Evolutionary conservation across 1,284 basidiomycete genomes (phyloP).

Genomic region (Fomitopsis schrenkii): DNA sequence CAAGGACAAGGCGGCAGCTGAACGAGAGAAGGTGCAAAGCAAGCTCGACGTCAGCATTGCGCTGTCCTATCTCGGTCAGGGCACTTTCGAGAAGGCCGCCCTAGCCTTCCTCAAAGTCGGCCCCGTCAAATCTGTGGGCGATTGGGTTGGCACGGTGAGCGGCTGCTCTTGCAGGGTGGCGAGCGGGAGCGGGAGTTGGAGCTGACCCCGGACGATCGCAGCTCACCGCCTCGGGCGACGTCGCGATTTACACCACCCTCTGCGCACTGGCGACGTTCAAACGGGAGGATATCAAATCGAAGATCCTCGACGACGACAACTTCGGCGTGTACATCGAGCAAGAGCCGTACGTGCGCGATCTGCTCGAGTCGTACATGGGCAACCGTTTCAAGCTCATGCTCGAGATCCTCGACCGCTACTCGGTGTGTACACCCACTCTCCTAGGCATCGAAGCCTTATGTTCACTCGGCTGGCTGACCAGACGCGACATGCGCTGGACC

Average conservation of each 20-base stretch:
- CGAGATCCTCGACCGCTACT: slow-evolving; percentile 65
- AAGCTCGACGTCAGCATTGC: slow-evolving; percentile 79
- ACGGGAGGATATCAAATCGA: slow-evolving; percentile 63
- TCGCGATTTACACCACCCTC: slow-evolving; percentile 79
- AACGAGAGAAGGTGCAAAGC: slow-evolving; percentile 63
- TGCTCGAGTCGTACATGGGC: slow-evolving; percentile 77
- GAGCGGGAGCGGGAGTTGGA: not conserved
- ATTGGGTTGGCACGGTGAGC: slow-evolving; percentile 66
- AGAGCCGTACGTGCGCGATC: slow-evolving; percentile 79
- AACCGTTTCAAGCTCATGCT: slow-evolving; percentile 81
- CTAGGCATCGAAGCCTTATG: not conserved
- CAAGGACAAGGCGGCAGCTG: slow-evolving; percentile 41
- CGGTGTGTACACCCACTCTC: slow-evolving; percentile 42
- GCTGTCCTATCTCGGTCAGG: slow-evolving; percentile 66
- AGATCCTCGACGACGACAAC: slow-evolving; percentile 64
- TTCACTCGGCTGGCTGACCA: slow-evolving; percentile 22
- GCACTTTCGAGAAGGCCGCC: slow-evolving; percentile 75
- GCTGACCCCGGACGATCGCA: slow-evolving; percentile 22
- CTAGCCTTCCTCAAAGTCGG: slow-evolving; percentile 65
- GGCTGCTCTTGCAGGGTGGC: not conserved
- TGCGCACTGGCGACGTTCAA: slow-evolving; percentile 76
- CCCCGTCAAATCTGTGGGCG: slow-evolving; percentile 55
- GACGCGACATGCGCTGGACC: slow-evolving; percentile 73
- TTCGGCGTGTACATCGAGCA: slow-evolving; percentile 81
- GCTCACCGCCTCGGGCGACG: slow-evolving; percentile 74